Evolutionary conservation across 2,329 filamentous ascomycete species (phyloP).

Genomic region (Zymoseptoria crescenta): DNA sequence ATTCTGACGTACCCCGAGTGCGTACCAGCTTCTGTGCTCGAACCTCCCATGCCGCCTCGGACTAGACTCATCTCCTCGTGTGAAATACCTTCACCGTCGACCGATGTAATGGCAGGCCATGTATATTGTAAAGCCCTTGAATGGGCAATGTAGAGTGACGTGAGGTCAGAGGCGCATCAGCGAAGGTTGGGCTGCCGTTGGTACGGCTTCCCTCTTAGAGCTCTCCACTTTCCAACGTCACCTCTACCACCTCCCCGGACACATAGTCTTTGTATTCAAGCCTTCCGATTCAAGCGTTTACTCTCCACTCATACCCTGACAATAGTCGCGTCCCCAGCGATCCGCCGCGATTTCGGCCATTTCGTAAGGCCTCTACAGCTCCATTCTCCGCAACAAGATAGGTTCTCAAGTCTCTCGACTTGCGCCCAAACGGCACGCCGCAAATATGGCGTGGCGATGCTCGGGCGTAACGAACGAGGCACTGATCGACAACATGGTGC

Average conservation of each 20-base stretch:
- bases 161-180: not conserved
- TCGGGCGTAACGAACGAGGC: slow-evolving; percentile 66
- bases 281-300: not conserved
- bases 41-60: too few species aligned
- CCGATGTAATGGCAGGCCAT: too few species aligned
- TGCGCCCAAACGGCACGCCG: not conserved
- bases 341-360: not conserved
- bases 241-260: not conserved
- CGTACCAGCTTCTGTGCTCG: too few species aligned
- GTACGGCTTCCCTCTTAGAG: not conserved
- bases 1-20: too few species aligned
- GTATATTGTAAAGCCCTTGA: too few species aligned
- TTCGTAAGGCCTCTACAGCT: not conserved
- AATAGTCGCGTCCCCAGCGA: not conserved
- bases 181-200: too few species aligned
- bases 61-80: too few species aligned
- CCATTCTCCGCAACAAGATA: not conserved
- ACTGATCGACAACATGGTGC: slow-evolving; percentile 70
- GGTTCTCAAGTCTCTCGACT: not conserved
- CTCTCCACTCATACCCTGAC: not conserved
- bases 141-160: not conserved
- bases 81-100: too few species aligned
- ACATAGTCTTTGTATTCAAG: not conserved
- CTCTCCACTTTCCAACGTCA: not conserved
- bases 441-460: slow-evolving; percentile 81